Conservation (phyloP, 495 filamentous ascomycete species). For the Hypoxylon crocopeplum region DNA sequence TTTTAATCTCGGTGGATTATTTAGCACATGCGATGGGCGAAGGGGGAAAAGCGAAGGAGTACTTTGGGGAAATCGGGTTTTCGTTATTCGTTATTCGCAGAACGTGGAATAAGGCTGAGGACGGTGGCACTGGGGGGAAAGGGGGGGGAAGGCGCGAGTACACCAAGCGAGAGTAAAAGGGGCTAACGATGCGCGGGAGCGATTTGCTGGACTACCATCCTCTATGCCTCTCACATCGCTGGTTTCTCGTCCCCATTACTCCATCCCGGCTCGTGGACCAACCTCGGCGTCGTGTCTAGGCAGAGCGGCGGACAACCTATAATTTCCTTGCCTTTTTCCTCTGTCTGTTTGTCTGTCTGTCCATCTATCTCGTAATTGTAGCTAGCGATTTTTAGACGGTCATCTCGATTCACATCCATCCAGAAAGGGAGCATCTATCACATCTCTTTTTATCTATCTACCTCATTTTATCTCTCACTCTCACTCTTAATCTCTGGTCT, state of each 20-base stretch:
- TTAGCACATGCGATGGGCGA: constrained; percentile 15
- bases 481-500: no score
- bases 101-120: not conserved
- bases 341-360: not conserved
- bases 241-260: no score
- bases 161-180: constrained; percentile 13
- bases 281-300: constrained; percentile 6
- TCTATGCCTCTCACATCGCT: no score
- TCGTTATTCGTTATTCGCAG: constrained; percentile 7
- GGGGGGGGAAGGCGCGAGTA: constrained; percentile 2
- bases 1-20: constrained; percentile 17
- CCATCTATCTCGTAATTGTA: constrained; percentile 31
- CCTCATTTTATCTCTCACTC: no score
- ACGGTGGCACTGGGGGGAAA: constrained; percentile 15
- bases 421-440: no score
- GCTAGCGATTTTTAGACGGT: constrained; percentile 34
- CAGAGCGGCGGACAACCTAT: constrained; percentile 8
- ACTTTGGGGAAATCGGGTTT: constrained; percentile 19
- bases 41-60: constrained; percentile 37
- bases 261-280: constrained; percentile 6
- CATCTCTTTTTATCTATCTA: no score
- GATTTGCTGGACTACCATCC: constrained; percentile 11
- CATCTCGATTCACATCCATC: constrained; percentile 37
- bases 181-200: constrained; percentile 13
- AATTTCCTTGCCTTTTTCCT: constrained; percentile 5